Evolutionary conservation across 2,329 filamentous ascomycete species (phyloP).

Genomic region (Fusarium sp.): DNA sequence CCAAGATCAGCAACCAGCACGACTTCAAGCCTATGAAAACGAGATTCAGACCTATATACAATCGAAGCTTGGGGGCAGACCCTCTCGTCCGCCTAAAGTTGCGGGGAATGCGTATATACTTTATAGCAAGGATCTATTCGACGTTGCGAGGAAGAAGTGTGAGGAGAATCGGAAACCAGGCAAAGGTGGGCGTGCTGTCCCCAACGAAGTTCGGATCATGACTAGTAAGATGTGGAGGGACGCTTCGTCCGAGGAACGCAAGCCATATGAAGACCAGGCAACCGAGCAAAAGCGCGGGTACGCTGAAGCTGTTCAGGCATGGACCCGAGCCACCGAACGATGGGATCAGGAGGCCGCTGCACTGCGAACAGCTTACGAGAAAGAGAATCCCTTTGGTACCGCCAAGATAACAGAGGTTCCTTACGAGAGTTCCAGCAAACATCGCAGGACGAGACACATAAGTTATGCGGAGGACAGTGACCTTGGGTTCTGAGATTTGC

Average conservation of each 20-base stretch:
- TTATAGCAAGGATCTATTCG: conserved; percentile 81
- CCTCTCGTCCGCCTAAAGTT: conserved; percentile 74
- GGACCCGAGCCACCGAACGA: conserved; percentile 66
- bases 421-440: conserved; percentile 41
- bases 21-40: conserved; percentile 64
- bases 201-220: conserved; percentile 85
- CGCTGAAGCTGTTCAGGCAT: conserved; percentile 63
- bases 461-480: conserved; percentile 50
- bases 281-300: conserved; percentile 74
- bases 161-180: conserved; percentile 69
- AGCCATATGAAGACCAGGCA: conserved; percentile 80
- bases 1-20: conserved; percentile 60
- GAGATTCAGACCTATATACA: conserved; percentile 61
- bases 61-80: conserved; percentile 74
- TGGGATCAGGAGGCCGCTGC: conserved; percentile 76
- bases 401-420: conserved; percentile 37
- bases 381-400: conserved; percentile 54
- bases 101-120: conserved; percentile 87
- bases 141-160: conserved; percentile 66
- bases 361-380: conserved; percentile 61
- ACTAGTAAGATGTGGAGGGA: conserved; percentile 93
- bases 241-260: conserved; percentile 71
- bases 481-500: conserved; percentile 28
- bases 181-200: conserved; percentile 67
- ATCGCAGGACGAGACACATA: conserved; percentile 47